Conservation (phyloP, 345 rosid genomes). For the Camelina neglecta region DNA sequence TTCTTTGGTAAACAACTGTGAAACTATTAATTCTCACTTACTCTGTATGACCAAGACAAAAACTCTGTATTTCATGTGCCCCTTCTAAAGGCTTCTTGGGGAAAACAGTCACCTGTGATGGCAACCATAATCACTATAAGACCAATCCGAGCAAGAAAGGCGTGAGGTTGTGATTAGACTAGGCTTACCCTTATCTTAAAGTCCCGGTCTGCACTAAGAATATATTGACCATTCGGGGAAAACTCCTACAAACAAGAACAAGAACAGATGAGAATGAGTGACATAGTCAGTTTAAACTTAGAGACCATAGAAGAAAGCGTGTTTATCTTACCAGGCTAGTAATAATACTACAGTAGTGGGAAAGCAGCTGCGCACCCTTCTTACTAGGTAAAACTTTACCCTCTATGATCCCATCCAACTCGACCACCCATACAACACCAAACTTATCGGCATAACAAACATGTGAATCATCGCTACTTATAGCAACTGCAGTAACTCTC, state of each 20-base stretch:
- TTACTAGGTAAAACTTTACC: conserved; percentile 46
- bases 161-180: conserved; percentile 12
- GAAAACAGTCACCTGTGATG: conserved; percentile 70
- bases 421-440: conserved; percentile 93
- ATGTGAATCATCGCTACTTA: conserved; percentile 65
- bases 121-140: conserved; percentile 27
- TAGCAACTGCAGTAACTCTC: conserved; percentile 84
- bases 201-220: conserved; percentile 88
- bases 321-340: conserved; percentile 69
- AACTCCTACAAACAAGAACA: conserved; percentile 64
- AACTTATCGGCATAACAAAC: conserved; percentile 94
- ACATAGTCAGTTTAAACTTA: not conserved
- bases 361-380: conserved; percentile 74
- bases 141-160: conserved; percentile 27
- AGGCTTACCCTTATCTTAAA: conserved; percentile 84
- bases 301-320: not conserved
- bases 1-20: not conserved
- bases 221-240: conserved; percentile 77
- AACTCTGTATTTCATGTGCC: conserved; percentile 94
- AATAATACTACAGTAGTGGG: conserved; percentile 96
- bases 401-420: conserved; percentile 52
- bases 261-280: conserved; percentile 23
- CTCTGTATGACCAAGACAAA: conserved; percentile 98
- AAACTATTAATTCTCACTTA: conserved; percentile 50
- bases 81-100: conserved; percentile 85